Evolutionary conservation across 73 alveolate species (phyloP), one percentile per base, ranked within the genome.

Genomic region (Tetrahymena elliotti): DNA sequence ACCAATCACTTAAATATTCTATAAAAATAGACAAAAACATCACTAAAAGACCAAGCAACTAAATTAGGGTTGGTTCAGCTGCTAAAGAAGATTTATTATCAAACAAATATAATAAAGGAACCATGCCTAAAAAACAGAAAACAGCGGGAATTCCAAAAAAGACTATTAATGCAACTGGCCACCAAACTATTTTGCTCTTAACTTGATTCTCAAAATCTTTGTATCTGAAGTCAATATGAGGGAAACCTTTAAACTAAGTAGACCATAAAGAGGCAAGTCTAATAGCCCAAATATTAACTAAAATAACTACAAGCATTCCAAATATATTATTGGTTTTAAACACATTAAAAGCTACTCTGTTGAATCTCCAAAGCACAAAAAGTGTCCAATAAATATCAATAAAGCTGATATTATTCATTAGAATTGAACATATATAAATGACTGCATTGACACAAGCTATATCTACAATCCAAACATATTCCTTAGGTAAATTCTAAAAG

Each of bases 1-100:
- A 93, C 52, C 53, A 84, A 94, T 97, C 99, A 27, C 98, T 97
- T 7, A 96, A 35, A 12, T 95, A 40, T 93, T 97, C 99, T 33
- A 97, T 47, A 47, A 94, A 33, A 15, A 94, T 27, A 33, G 96
- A 95, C 39, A 93, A 53, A 20, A 94, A 38, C 35, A 93, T 52
- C 54, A 93, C 84, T 20, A 93, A 36, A 11, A 93, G 84, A 33
- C 96, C 96, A 93, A 53, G 13, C 88, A 68, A 68, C n/a, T 68
- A 68, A 68, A n/a, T 27, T 3, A 68, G 16, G 3, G 36, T 27
- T 0, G 88, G 88, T 11, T 68, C 88, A 1, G 88, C 20, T 68
- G 6, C 33, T 22, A 68, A 22, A 27, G 11, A 2, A 68, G 34
- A 4, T 24, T 68, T 68, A 68, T 68, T 36, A 68, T 68, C 38